These are phyloP conservation scores for Chlorophyllum brunneum DNA, from an alignment of 768 basidiomycete genomes.

Conservation along the genomic window DNA sequence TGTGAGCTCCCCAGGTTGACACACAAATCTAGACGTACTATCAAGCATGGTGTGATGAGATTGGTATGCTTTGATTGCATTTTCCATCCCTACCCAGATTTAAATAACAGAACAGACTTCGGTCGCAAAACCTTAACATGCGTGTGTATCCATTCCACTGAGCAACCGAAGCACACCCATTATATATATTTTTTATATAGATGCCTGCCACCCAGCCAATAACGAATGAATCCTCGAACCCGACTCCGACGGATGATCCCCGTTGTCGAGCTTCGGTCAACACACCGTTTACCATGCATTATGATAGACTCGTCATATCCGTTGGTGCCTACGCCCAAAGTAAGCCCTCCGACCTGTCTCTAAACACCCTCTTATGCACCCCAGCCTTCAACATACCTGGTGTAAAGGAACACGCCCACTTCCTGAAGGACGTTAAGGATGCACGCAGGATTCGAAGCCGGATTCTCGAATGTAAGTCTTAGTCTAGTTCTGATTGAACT, in stretches of 20 bases:
- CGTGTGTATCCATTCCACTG: constrained; percentile 31
- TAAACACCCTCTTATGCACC: not conserved
- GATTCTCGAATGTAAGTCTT: constrained; percentile 62
- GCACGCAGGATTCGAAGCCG: constrained; percentile 67
- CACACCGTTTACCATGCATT: constrained; percentile 52
- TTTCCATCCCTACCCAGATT: not conserved
- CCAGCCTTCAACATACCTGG: constrained; percentile 65
- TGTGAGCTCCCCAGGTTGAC: not conserved
- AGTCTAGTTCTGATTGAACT: not conserved
- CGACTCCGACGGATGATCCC: constrained; percentile 18
- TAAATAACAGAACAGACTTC: constrained; percentile 43
- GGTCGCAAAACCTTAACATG: constrained; percentile 55
- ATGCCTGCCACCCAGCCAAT: constrained; percentile 58
- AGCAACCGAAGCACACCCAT: not conserved
- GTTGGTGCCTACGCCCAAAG: constrained; percentile 87
- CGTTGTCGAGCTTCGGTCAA: not conserved
- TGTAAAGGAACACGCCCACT: constrained; percentile 78
- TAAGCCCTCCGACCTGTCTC: constrained; percentile 24
- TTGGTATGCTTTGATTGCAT: constrained; percentile 37
- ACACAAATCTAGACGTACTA: constrained; percentile 45
- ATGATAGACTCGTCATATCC: constrained; percentile 81
- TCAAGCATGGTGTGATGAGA: constrained; percentile 75
- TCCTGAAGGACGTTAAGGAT: constrained; percentile 78
- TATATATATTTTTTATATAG: constrained; percentile 24
- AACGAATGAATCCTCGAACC: constrained; percentile 21